Base-by-base conservation (phyloP, 2,329 filamentous ascomycete species). In the Colletotrichum brevisporum region DNA sequence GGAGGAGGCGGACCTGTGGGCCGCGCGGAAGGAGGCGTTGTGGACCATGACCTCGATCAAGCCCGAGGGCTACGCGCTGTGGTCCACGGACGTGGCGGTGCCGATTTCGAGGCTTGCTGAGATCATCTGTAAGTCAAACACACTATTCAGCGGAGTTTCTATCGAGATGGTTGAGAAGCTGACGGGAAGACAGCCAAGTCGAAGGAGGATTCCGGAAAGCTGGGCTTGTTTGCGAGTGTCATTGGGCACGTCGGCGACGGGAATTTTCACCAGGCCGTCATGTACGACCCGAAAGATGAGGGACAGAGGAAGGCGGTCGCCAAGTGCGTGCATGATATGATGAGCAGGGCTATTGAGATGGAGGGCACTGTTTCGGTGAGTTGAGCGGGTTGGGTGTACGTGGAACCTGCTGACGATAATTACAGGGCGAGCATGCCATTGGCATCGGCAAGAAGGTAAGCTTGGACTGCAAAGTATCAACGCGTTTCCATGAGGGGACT, bases 1-100 rank as follows among this genome's bases (percentile, higher is more conserved):
- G 18, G 91, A 94, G 74, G 90, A 90, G 77, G 82, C 85, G 6
- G 90, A 93, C 72, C 83, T 94, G 5, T 95, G 92, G 92, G 90
- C 89, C 50, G 92, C 92, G 5, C 84, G 92, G 47, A 95, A 94
- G 75, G 88, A 92, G 74, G 91, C 91, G 0, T 82, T 94, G 1
- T 94, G 92, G 89, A 91, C 89, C 64, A 88, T 92, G 52, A 89
- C 93, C 79, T 89, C 90, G 0, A 88, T 91, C 79, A 86, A 85
- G 67, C 83, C 88, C 56, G 82, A 87, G 26, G 85, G 86, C 0
- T 84, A 85, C 2, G 87, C 91, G 73, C 88, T 94, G 27, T 94
- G 92, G 92, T 93, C 92, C 0, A 95, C 92, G 0, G 93, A 95
- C 76, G 92, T 95, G 21, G 92, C 92, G 0, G 93, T 95, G 0